Evolutionary conservation across 2,329 filamentous ascomycete genomes (phyloP).

Genomic region (Colletotrichum sp.): DNA sequence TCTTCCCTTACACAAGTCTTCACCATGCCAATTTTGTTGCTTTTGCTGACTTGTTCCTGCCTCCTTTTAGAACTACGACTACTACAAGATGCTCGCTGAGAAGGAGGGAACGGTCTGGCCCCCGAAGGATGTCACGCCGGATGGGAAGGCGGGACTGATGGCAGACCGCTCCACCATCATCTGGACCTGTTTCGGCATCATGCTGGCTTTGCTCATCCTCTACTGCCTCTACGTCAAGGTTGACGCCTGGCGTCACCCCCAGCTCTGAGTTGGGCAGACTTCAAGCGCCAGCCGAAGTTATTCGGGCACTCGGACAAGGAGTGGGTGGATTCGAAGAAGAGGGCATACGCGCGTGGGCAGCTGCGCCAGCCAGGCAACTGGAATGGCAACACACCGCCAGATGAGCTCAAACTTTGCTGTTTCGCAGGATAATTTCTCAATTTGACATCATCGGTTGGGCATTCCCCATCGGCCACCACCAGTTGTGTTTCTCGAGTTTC

Average conservation of each 20-base stretch:
- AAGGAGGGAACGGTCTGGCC: not conserved
- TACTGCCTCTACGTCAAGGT: not conserved
- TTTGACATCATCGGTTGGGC: not conserved
- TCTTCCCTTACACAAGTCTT: not conserved
- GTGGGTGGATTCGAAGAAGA: not conserved
- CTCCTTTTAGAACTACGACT: not conserved
- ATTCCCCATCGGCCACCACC: not conserved
- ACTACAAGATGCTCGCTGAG: not conserved
- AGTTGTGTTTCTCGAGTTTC: not conserved
- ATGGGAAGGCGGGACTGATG: not conserved
- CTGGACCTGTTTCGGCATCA: not conserved
- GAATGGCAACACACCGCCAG: not conserved
- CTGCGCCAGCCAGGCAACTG: not conserved
- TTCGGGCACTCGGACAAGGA: not conserved
- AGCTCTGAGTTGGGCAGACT: not conserved
- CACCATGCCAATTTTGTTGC: not conserved
- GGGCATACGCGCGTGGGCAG: not conserved
- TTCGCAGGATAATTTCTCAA: not conserved
- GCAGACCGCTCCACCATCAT: not conserved
- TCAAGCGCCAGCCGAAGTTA: not conserved
- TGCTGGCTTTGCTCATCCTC: not conserved
- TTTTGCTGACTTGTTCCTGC: not conserved
- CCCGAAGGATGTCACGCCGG: not conserved
- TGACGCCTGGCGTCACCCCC: not conserved
- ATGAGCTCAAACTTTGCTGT: not conserved